These are phyloP conservation scores for Thermochaetoides thermophila DNA, from an alignment of 495 filamentous ascomycete species.

Conservation along the genomic window DNA sequence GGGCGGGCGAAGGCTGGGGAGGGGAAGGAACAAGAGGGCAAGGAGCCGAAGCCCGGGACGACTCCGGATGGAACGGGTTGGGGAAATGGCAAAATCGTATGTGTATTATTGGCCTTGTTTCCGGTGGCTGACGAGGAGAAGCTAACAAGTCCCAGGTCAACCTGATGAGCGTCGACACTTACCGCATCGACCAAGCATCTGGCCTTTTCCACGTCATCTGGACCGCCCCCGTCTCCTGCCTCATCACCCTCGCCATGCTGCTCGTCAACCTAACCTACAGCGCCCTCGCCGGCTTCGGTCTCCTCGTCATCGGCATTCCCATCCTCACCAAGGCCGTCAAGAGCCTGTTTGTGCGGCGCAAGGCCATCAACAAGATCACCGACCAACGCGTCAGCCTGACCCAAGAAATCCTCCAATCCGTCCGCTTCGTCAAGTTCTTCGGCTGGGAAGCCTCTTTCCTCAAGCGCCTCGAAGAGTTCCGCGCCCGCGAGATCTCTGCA, in stretches of 20 bases:
- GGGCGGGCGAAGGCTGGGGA: constrained; percentile 60
- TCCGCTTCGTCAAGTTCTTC: constrained; percentile 91
- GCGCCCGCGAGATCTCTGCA: constrained; percentile 55
- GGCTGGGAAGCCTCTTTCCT: constrained; percentile 87
- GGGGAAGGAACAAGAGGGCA: constrained; percentile 18
- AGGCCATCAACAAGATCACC: constrained; percentile 77
- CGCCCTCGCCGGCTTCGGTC: constrained; percentile 71
- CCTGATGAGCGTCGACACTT: constrained; percentile 86
- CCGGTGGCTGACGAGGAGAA: no score
- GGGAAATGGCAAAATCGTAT: constrained; percentile 69
- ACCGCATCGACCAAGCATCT: constrained; percentile 71
- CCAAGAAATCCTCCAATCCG: constrained; percentile 81
- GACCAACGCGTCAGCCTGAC: constrained; percentile 83
- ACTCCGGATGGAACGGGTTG: constrained; percentile 61
- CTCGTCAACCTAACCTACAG: constrained; percentile 78
- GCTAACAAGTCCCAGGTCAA: constrained; percentile 44
- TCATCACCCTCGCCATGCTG: constrained; percentile 64
- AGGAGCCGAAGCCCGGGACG: constrained; percentile 21
- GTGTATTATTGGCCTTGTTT: constrained; percentile 4
- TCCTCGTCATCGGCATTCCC: constrained; percentile 65
- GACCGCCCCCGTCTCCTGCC: constrained; percentile 64
- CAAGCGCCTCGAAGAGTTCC: constrained; percentile 53
- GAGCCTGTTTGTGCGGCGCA: constrained; percentile 52
- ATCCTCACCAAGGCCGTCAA: constrained; percentile 59
- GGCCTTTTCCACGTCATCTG: constrained; percentile 84